These are phyloP conservation scores for Torulaspora indica DNA, from an alignment of 805 yeast genomes.

Conservation along the genomic window DNA sequence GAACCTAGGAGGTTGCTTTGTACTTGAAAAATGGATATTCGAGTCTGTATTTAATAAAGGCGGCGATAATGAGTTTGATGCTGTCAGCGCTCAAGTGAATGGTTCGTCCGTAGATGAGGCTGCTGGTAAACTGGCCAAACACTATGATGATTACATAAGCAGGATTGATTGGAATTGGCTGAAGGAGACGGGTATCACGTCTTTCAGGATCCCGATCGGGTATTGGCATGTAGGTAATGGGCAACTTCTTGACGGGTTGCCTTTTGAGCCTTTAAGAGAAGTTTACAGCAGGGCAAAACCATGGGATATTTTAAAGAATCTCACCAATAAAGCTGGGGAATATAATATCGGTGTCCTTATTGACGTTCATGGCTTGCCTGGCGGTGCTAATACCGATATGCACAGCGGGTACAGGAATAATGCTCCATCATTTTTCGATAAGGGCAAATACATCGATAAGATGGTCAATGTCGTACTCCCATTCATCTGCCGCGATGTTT, in stretches of 20 bases:
- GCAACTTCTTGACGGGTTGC: constrained; percentile 48
- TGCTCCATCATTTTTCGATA: constrained; percentile 37
- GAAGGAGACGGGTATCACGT: constrained; percentile 58
- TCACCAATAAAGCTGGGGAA: constrained; percentile 55
- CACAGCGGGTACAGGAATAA: constrained; percentile 66
- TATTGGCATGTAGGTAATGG: constrained; percentile 83
- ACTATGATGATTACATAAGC: constrained; percentile 58
- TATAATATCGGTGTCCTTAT: constrained; percentile 68
- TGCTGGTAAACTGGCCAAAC: constrained; percentile 48
- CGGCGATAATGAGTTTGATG: constrained; percentile 68
- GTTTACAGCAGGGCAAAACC: constrained; percentile 60
- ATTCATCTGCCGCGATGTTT: constrained; percentile 59
- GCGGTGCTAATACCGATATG: constrained; percentile 83
- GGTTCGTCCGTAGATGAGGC: constrained; percentile 53
- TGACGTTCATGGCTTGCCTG: constrained; percentile 87
- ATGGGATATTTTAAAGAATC: constrained; percentile 58
- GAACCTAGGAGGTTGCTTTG: constrained; percentile 77
- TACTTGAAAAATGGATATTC: constrained; percentile 75
- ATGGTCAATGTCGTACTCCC: constrained; percentile 49
- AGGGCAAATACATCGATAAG: constrained; percentile 39
- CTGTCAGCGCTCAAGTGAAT: constrained; percentile 48
- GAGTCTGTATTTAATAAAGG: constrained; percentile 55
- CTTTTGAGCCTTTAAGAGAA: constrained; percentile 48
- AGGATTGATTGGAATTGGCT: constrained; percentile 83
- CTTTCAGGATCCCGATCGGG: constrained; percentile 84